A percentile compares a stretch with the other conserved stretches of the same genome.
These are phyloP conservation scores for Hortaea sp. DNA, from an alignment of 2,329 filamentous ascomycete genomes.

Conservation along the genomic window DNA sequence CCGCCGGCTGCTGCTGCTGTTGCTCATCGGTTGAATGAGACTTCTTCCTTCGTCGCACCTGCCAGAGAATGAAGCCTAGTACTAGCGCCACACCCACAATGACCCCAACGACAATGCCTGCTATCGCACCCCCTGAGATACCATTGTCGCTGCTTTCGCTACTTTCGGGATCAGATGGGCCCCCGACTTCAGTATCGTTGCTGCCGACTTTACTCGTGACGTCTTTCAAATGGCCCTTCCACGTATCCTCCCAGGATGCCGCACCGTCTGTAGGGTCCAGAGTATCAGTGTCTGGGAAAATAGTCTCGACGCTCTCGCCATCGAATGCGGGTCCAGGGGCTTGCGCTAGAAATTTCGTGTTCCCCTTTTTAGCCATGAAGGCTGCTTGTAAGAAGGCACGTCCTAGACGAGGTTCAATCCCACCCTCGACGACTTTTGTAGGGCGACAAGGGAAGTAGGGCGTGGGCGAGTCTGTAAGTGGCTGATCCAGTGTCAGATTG, in stretches of 20 bases:
- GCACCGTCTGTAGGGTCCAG: constrained; percentile 4
- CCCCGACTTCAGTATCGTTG: not conserved
- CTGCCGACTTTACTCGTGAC: not conserved
- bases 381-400: constrained; percentile 40
- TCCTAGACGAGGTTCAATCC: constrained; percentile 27
- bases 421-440: constrained; percentile 14
- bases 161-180: not conserved
- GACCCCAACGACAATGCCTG: constrained; percentile 23
- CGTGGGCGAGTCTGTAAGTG: constrained; percentile 22
- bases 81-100: constrained; percentile 12
- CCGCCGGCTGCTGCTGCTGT: not conserved
- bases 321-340: constrained; percentile 28
- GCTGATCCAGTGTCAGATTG: constrained; percentile 29
- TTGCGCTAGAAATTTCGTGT: constrained; percentile 32
- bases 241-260: constrained; percentile 6
- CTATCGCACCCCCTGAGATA: constrained; percentile 23
- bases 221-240: not conserved
- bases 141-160: not conserved
- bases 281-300: constrained; percentile 2
- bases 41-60: constrained; percentile 5
- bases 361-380: constrained; percentile 35
- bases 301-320: constrained; percentile 1
- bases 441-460: constrained; percentile 36
- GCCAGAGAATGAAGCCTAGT: constrained; percentile 1
- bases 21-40: not conserved